Base-by-base conservation (phyloP, 495 filamentous ascomycete genomes). In the Lophiostoma macrostomum region DNA sequence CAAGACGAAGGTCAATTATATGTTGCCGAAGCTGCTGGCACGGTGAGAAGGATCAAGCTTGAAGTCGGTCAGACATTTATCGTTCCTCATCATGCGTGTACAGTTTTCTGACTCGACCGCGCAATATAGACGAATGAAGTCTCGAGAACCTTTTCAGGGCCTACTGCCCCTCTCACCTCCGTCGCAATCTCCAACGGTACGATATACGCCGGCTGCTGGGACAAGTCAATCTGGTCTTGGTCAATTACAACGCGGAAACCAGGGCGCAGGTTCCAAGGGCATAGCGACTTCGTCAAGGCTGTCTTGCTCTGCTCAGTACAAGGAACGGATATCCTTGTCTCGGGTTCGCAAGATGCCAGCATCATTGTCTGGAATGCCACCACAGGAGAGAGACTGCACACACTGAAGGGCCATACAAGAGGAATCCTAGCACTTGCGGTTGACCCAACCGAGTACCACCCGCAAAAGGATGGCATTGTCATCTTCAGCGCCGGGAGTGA, bases 121-220 rank as follows among this genome's bases (percentile, higher is more conserved):
- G 0, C 24, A 12, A 19, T 31, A 40, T 42, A 61, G 70, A 58
- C 60, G 8, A 30, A 47, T 41, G 44, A 69, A 52, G 64, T 54
- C 3, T 63, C 65, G 38, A 64, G 73, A 22, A 64, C 84, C 4
- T 91, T 80, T 66, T 80, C 79, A 66, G 90, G 87, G 10, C 90
- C 90, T 13, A 78, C 76, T 23, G 82, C 89, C 11, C 93, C 93
- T 1, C 66, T 95, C 19, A 89, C 88, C 19, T 86, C 82, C 57
- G 66, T 96, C 39, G 83, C 84, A 23, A 73, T 95, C 25, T 83
- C 84, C 24, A 10, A 74, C 80, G 36, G 28, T n/a, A 80, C 77
- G 1, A 56, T 97, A 39, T 96, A 90, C 67, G 88, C 87, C 23
- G 90, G 90, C 20, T 88, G 84, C 55, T 98, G 93, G 93, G 90